phyloP scores from a whole-genome alignment of 176 grass and related monocot genomes.

The Urochloa ruziziensis region DNA sequence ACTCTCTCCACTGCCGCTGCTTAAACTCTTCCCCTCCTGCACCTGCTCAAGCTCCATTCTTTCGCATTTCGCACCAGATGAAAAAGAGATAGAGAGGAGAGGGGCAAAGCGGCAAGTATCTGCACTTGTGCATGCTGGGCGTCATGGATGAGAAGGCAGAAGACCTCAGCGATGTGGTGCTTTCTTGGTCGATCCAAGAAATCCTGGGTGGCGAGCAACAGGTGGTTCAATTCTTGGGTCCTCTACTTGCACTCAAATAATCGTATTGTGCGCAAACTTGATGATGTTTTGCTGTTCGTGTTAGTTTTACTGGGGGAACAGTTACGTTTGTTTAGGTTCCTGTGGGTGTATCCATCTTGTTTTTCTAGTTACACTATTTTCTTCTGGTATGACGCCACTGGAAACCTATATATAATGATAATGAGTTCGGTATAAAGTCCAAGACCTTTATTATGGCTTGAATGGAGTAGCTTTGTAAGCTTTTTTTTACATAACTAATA shows the following conservation, averaged over 20 bases:
- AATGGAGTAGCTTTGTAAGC: no score
- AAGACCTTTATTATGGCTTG: no score
- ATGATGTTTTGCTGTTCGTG: not conserved
- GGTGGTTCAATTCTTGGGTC: not conserved
- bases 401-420: no score
- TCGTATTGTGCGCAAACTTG: not conserved
- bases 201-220: not conserved
- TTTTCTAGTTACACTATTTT: no score
- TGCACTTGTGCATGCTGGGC: not conserved
- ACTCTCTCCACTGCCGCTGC: not conserved
- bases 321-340: not conserved
- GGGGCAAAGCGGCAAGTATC: not conserved
- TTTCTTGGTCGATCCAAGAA: conserved; percentile 1
- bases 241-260: not conserved
- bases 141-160: not conserved
- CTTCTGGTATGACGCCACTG: no score
- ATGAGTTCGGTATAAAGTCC: no score
- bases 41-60: not conserved
- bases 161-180: not conserved
- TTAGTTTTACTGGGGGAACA: not conserved
- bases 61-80: not conserved
- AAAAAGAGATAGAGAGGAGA: not conserved
- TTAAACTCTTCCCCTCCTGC: not conserved
- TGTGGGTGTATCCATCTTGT: not conserved
- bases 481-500: no score